Evolutionary conservation across 768 basidiomycete genomes (phyloP), one percentile per base, ranked within the genome.

Genomic region (Termitomyces heimii): DNA sequence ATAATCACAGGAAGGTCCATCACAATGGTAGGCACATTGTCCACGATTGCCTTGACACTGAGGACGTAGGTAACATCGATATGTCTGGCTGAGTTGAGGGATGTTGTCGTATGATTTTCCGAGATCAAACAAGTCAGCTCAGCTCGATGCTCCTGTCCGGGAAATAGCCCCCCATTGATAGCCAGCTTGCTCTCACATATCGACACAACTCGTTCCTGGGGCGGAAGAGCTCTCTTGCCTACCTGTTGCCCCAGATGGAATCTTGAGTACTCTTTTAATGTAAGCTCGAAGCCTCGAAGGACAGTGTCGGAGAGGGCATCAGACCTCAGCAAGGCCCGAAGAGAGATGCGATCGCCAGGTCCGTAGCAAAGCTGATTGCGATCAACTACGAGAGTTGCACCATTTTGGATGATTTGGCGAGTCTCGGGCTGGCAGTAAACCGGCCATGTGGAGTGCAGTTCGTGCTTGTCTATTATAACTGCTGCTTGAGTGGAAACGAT

Each of bases 381-480:
- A 28, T 89, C 84, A 20, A 94, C 86, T 44, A 80, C 83, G 59
- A 97, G 82, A 24, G 80, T 85, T 18, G 93, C 79, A 28, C 85
- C 86, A 3, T 92, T 86, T 60, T 85, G 82, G 2, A 75, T 65
- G 18, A 83, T 71, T 16, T 81, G 77, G n/a, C 90, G 86, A 34
- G 78, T 79, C 64, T 93, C 89, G 12, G 82, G 81, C 66, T 92
- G 89, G 49, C 82, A 82, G 66, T 93, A 96, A 31, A 95, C 81
- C 2, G 94, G 94, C 94, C 94, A 97, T 1, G 91, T 87, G 4
- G 93, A 89, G 66, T 96, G 94, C 7, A 95, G 75, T 62, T 96
- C 94, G 66, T 96, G 94, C 70, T 96, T 97, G 76, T 92, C 89
- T 64, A 97, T 91, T 60, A 86, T 82, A 45, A 97, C 86, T 13